Evolutionary conservation across 352 stramenopile genomes (phyloP).

Genomic region (Phytopythium cucurbitacearum): DNA sequence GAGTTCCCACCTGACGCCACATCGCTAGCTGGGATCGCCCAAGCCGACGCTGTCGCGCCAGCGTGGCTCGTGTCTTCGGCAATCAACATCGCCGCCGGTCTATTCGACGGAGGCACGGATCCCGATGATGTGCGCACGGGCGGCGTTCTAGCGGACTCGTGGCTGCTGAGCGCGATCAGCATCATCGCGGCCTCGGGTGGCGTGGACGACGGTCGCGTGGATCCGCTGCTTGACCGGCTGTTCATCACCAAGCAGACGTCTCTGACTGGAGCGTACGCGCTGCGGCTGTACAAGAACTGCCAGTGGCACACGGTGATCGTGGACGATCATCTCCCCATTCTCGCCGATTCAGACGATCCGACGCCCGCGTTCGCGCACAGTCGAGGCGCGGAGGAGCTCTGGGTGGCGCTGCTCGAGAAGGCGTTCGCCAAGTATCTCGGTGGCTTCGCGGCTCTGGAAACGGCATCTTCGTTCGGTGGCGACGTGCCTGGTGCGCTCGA

Average conservation of each 20-base stretch:
- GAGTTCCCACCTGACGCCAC: conserved; percentile 84
- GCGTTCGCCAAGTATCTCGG: conserved; percentile 92
- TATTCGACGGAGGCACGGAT: conserved; percentile 91
- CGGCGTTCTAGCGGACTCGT: conserved; percentile 83
- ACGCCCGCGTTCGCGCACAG: conserved; percentile 83
- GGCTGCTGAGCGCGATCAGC: conserved; percentile 88
- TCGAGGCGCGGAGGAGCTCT: conserved; percentile 87
- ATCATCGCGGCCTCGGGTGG: conserved; percentile 89
- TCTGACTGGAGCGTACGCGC: conserved; percentile 87
- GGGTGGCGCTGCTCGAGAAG: conserved; percentile 92
- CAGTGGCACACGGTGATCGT: conserved; percentile 92
- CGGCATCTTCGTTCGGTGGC: conserved; percentile 23
- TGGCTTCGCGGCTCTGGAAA: conserved; percentile 82
- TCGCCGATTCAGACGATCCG: conserved; percentile 41
- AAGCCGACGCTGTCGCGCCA: conserved; percentile 41
- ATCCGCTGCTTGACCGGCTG: conserved; percentile 84
- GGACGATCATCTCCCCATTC: conserved; percentile 89
- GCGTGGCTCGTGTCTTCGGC: conserved; percentile 82
- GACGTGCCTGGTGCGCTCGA: conserved; percentile 91
- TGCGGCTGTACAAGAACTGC: conserved; percentile 90
- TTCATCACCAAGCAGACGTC: conserved; percentile 90
- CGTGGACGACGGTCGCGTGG: conserved; percentile 86
- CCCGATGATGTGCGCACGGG: conserved; percentile 81
- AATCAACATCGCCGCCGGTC: conserved; percentile 84
- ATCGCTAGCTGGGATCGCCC: conserved; percentile 61